These are phyloP conservation scores for Teunomyces gatunensis DNA, from an alignment of 805 yeast species.

Conservation along the genomic window DNA sequence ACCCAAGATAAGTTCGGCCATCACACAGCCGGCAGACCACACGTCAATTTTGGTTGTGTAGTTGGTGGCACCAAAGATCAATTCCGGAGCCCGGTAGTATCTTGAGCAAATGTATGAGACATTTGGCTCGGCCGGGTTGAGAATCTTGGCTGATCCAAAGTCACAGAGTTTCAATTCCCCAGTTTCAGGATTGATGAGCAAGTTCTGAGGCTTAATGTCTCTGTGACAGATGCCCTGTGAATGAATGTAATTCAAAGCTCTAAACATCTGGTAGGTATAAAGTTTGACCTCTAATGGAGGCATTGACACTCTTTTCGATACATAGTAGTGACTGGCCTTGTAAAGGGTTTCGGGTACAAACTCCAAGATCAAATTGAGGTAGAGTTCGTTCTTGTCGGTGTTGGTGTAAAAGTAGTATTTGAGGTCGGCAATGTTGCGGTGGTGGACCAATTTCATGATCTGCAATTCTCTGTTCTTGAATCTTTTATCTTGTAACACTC, in stretches of 20 bases:
- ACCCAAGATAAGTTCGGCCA: constrained; percentile 93
- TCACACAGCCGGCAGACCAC: constrained; percentile 98
- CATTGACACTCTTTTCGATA: constrained; percentile 72
- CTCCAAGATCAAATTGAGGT: constrained; percentile 85
- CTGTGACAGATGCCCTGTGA: constrained; percentile 83
- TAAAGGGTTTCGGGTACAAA: constrained; percentile 95
- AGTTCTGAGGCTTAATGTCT: constrained; percentile 88
- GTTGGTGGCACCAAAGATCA: constrained; percentile 94
- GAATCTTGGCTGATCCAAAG: constrained; percentile 91
- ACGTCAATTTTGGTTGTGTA: constrained; percentile 95
- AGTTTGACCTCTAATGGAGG: constrained; percentile 86
- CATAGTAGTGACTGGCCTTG: constrained; percentile 82
- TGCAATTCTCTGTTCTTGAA: constrained; percentile 94
- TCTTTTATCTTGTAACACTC: constrained; percentile 93
- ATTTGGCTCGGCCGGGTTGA: constrained; percentile 88
- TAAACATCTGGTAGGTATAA: constrained; percentile 72
- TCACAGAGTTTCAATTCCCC: constrained; percentile 92
- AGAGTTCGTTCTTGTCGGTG: constrained; percentile 72
- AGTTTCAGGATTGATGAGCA: constrained; percentile 78
- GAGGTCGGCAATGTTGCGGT: constrained; percentile 83
- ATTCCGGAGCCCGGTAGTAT: constrained; percentile 95
- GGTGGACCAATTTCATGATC: constrained; percentile 87
- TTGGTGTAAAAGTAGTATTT: constrained; percentile 81
- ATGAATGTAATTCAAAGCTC: constrained; percentile 80
- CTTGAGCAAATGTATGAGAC: constrained; percentile 96